Conservation (phyloP, 2,329 filamentous ascomycete genomes). For the Stemphylium beticola region DNA sequence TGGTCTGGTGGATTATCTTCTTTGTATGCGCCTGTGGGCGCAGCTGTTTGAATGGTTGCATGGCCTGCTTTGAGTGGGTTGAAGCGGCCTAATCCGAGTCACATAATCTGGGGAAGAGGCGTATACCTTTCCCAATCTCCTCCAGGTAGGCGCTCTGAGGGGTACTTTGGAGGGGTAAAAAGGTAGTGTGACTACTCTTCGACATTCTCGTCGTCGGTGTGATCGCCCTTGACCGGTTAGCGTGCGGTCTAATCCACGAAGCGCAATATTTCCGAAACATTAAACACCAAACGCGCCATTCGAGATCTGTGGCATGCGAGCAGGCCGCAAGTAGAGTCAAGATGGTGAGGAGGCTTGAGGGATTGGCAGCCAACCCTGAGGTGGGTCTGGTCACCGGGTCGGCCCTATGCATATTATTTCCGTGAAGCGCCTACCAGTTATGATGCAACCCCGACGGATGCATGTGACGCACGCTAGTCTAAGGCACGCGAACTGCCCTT, state of each 20-base stretch:
- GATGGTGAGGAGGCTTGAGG: conserved; percentile 8
- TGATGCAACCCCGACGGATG: conserved; percentile 19
- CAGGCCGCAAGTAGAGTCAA: not conserved
- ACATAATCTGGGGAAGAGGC: conserved; percentile 14
- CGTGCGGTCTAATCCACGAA: not conserved
- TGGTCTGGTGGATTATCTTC: conserved; percentile 15
- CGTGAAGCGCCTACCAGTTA: conserved; percentile 26
- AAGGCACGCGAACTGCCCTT: conserved; percentile 9
- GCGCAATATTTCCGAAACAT: not conserved
- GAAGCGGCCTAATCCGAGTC: conserved; percentile 7
- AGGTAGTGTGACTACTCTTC: not conserved
- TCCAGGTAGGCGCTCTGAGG: not conserved
- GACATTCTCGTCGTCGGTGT: not conserved
- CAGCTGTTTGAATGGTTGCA: conserved; percentile 13
- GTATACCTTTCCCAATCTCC: not conserved
- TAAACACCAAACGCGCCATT: not conserved
- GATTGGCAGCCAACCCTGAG: conserved; percentile 31
- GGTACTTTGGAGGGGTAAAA: not conserved
- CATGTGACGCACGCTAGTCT: conserved; percentile 35
- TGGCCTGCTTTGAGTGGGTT: conserved; percentile 4
- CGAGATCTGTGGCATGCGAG: not conserved
- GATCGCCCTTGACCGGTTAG: not conserved
- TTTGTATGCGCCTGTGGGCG: conserved; percentile 11
- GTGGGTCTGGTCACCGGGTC: conserved; percentile 39
- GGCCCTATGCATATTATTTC: conserved; percentile 32